These are phyloP conservation scores for Dacryopinax primogenitus DNA, from an alignment of 768 basidiomycete genomes.

Conservation along the genomic window DNA sequence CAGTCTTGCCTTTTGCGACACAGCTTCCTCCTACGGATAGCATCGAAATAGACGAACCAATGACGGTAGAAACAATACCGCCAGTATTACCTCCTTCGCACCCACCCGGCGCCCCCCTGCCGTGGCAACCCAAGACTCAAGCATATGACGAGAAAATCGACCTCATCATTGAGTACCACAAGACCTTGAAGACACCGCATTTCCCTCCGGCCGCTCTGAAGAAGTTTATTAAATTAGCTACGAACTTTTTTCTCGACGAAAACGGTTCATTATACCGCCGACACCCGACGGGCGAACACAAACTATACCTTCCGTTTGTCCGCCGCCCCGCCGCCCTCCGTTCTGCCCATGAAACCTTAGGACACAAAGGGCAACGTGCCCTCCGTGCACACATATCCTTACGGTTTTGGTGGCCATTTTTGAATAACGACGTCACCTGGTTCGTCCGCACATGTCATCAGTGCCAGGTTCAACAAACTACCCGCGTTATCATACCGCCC, in stretches of 20 bases:
- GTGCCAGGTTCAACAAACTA: slow-evolving; percentile 7
- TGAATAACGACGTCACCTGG: background rate
- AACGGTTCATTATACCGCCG: background rate
- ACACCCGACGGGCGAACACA: background rate
- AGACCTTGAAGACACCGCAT: background rate
- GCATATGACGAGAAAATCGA: no score
- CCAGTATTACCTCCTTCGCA: background rate
- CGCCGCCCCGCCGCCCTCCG: background rate
- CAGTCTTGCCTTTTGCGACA: background rate
- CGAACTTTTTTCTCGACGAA: background rate
- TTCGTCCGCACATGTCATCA: background rate
- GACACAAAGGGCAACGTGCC: background rate
- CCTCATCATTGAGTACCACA: no score
- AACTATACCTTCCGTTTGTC: background rate
- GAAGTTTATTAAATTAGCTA: background rate
- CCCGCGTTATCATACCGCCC: background rate
- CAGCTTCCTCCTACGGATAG: no score
- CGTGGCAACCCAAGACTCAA: no score
- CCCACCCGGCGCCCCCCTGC: no score
- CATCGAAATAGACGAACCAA: no score
- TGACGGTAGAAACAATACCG: background rate
- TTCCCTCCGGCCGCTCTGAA: background rate
- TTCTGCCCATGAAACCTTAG: background rate
- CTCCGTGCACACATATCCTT: background rate
- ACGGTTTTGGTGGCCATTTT: background rate